Base-by-base conservation (phyloP, 2,329 filamentous ascomycete genomes). In the Neonectria ditissima region DNA sequence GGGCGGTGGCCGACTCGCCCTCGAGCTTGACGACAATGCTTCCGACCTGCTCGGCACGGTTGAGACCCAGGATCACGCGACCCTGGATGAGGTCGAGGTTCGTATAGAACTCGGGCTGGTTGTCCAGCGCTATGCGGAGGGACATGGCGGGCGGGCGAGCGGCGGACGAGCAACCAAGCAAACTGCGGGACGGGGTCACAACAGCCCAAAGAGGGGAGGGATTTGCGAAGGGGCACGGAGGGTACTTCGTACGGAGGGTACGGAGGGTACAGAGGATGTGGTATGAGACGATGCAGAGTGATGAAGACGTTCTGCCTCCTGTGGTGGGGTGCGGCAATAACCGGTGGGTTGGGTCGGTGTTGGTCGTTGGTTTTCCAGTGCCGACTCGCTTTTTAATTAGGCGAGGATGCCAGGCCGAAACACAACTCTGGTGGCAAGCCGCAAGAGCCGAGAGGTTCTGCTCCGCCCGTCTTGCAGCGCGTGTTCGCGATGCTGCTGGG, bases 1-100 rank as follows among this genome's bases (percentile, higher is more conserved):
- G 79, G 45, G 90, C 85, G 5, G 92, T 94, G 66, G 85, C 86
- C 51, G 89, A 89, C 79, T 96, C 92, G 69, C 92, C 92, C 75
- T 96, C 92, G 32, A 96, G 87, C 81, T 96, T 96, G 73, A 95
- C 92, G 39, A 93, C 83, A 66, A 96, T 89, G 55, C 89, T 91
- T 52, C 88, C 87, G 53, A 95, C 84, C 59, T 86, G 83, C 76
- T 95, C 92, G 57, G 91, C 80, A 67, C 90, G 91, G 55, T 86
- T 88, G 67, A 90, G 79, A 20, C 73, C 77, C 30, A 91, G 78
- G 53, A 88, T 74, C 28, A 90, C 79, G 63, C 84, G 83, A 57
- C 92, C 92, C 30, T 83, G 84, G 63, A 96, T 86, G 65, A 86
- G 81, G 78, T 95, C 92, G 72, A 94, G 88, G 75, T 95, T 95